Percentiles rank a stretch among this genome's conserved stretches.
These are phyloP conservation scores for Priceomyces melissophilus DNA, from an alignment of 805 yeast genomes.

Conservation along the genomic window DNA sequence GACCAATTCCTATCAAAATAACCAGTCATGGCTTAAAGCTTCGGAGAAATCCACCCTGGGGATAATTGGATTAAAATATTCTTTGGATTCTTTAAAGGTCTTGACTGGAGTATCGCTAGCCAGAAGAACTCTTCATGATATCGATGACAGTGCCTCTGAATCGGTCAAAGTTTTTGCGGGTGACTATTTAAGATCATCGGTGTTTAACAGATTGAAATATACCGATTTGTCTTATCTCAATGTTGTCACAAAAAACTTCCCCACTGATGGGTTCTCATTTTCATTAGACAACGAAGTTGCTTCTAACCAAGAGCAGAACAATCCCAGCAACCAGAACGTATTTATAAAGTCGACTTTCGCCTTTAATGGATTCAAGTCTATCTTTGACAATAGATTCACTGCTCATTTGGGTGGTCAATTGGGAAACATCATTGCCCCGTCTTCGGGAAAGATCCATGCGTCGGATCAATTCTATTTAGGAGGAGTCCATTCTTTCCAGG, in stretches of 20 bases:
- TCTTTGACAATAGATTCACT: slow-evolving; percentile 45
- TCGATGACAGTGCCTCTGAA: slow-evolving; percentile 51
- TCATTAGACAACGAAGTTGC: slow-evolving; percentile 58
- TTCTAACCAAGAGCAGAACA: slow-evolving; percentile 27
- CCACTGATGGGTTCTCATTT: slow-evolving; percentile 52
- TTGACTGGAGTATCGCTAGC: slow-evolving; percentile 57
- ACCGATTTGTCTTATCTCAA: slow-evolving; percentile 19
- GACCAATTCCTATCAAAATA: slow-evolving; percentile 36
- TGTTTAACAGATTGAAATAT: slow-evolving; percentile 24
- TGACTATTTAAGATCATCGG: slow-evolving; percentile 34
- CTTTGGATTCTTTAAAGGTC: slow-evolving; percentile 20
- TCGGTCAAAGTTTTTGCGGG: slow-evolving; percentile 28
- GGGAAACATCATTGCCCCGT: slow-evolving; percentile 51
- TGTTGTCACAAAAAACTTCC: slow-evolving; percentile 25
- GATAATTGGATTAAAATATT: slow-evolving; percentile 46
- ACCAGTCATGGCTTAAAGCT: slow-evolving; percentile 49
- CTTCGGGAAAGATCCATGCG: slow-evolving; percentile 43
- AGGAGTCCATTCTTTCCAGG: slow-evolving; percentile 70
- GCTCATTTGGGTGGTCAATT: slow-evolving; percentile 46
- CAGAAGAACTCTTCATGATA: slow-evolving; percentile 53
- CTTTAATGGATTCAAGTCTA: slow-evolving; percentile 35
- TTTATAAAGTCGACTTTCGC: slow-evolving; percentile 36
- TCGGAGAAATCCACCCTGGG: slow-evolving; percentile 55
- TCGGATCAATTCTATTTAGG: slow-evolving; percentile 84
- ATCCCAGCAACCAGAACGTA: slow-evolving; percentile 13